Percentiles rank a stretch among this genome's conserved stretches.
Evolutionary conservation across 306 rosid species (phyloP).

Genomic region (Corylus heterophylla): DNA sequence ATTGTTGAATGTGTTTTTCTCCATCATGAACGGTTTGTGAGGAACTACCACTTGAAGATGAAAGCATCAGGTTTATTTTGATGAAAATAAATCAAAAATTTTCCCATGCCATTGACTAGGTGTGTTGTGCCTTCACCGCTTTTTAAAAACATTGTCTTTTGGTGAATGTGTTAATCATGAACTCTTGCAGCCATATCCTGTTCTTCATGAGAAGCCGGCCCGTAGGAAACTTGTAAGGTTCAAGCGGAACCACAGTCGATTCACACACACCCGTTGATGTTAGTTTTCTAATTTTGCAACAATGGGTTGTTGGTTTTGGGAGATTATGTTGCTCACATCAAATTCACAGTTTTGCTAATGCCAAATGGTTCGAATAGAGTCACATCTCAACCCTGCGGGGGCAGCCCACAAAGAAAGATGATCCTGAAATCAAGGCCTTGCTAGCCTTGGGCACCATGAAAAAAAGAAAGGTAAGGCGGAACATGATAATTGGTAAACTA

Average conservation of each 20-base stretch:
- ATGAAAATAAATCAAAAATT: conserved; percentile 72
- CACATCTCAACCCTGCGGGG: conserved; percentile 80
- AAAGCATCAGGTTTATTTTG: conserved; percentile 97
- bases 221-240: too few species aligned
- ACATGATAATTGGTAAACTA: not conserved
- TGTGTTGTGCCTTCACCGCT: conserved; percentile 5
- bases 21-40: conserved; percentile 98
- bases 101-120: conserved; percentile 82
- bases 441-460: too few species aligned
- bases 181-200: conserved; percentile 94
- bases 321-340: too few species aligned
- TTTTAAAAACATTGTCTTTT: not conserved
- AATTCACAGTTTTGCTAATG: too few species aligned
- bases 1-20: conserved; percentile 98
- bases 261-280: too few species aligned
- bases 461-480: conserved; percentile 72
- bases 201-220: too few species aligned
- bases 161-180: conserved; percentile 75
- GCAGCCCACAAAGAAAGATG: conserved; percentile 79
- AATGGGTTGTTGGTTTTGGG: too few species aligned
- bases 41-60: conserved; percentile 89
- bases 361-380: too few species aligned
- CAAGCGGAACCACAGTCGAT: too few species aligned
- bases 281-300: too few species aligned
- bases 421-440: conserved; percentile 94